Conservation (phyloP, 768 basidiomycete genomes). For the Leccinellum rugosiceps region DNA sequence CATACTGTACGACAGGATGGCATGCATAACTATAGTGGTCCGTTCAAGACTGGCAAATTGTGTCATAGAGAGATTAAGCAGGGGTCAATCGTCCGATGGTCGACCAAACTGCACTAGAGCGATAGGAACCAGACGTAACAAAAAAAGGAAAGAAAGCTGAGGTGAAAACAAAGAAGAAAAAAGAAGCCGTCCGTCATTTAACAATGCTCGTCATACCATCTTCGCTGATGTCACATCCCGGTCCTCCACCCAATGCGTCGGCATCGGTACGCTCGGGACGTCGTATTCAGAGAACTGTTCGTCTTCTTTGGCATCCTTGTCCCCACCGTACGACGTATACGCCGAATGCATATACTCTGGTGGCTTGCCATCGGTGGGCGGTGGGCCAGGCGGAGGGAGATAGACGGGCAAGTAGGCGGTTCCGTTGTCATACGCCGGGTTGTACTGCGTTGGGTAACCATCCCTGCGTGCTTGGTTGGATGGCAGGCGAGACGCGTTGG, state of each 20-base stretch:
- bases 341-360: constrained; percentile 46
- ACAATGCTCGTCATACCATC: not conserved
- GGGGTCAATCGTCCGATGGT: not conserved
- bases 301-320: constrained; percentile 37
- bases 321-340: constrained; percentile 26
- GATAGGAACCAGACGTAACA: not conserved
- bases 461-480: constrained; percentile 35
- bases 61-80: not conserved
- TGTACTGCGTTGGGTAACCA: constrained; percentile 52
- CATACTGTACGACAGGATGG: not conserved
- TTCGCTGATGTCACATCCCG: constrained; percentile 36
- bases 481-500: constrained; percentile 47
- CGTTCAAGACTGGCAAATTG: not conserved
- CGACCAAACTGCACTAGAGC: not conserved
- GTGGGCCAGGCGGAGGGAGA: constrained; percentile 51
- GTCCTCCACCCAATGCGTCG: constrained; percentile 38
- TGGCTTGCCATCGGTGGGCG: constrained; percentile 45
- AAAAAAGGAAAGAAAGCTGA: not conserved
- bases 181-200: not conserved
- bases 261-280: constrained; percentile 31
- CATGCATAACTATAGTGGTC: not conserved
- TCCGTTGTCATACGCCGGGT: constrained; percentile 47
- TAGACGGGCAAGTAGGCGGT: constrained; percentile 34
- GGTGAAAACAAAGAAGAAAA: not conserved
- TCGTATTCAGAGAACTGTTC: constrained; percentile 60